Evolutionary conservation across 768 basidiomycete genomes (phyloP), one percentile per base, ranked within the genome.

Genomic region (Nidularia pulvinata): DNA sequence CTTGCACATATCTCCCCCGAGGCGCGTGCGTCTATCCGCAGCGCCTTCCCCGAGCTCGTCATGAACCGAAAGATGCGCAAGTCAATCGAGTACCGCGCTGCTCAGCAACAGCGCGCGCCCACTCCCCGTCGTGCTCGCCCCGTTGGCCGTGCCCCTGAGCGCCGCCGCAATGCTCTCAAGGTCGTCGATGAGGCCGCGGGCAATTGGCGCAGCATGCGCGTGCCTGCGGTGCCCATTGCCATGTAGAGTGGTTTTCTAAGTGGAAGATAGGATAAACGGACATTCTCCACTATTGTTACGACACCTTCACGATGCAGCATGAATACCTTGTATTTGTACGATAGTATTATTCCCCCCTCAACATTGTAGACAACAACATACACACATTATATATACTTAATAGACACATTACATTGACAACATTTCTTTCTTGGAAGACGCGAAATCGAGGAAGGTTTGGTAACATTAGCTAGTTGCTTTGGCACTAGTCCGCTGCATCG

Each of bases 11-110:
- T 70, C 55, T 22, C 65, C 1, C 50, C 57, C 7, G 53, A 62
- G 46, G 59, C 56, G 33, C 63, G 64, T 33, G 67, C 66, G 30
- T 48, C 35, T 3, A 52, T 70, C n/a, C 62, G 67, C 25, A 58
- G 43, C 25, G 50, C 54, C 4, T 55, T 66, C 42, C 67, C 67
- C 6, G 64, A 65, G 45, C 54, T 67, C 47, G 54, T 65, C 32
- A 62, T 65, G 14, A 67, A 65, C 51, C 58, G 67, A 43, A 67
- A 63, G 54, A 63, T 64, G 46, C 56, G 65, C 49, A 68, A 65
- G 55, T 58, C 61, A 36, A 61, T 68, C 33, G 67, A 67, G 52
- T 64, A 61, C 42, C 59, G 59, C 19, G 61, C 62, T 11, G 50
- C 59, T 14, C 36, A 51, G 30, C 50, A 32, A 7, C 44, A 45